phyloP scores from a whole-genome alignment of 306 rosid genomes.

The Albizia julibrissin region DNA sequence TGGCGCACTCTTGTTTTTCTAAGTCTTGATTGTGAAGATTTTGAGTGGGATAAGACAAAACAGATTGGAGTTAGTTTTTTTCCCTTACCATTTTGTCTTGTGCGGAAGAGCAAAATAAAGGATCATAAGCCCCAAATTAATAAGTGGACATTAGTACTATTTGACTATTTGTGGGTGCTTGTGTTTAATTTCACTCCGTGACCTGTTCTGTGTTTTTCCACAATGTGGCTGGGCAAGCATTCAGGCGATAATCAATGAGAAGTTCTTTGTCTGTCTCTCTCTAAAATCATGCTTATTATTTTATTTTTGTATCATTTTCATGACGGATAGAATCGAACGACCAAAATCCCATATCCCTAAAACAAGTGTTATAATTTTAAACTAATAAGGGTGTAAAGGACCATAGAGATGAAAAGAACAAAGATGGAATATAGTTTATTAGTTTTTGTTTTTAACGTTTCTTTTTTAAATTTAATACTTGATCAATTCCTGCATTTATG shows the following conservation, averaged over 20 bases:
- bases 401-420: too few relatives aligned
- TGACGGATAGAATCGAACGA: neutral
- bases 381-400: too few relatives aligned
- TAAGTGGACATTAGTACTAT: neutral
- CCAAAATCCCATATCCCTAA: too few relatives aligned
- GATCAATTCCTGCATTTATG: too few relatives aligned
- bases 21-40: neutral
- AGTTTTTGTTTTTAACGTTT: too few relatives aligned
- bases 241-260: neutral
- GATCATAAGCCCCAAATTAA: neutral
- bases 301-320: too few relatives aligned
- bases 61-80: neutral
- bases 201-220: neutral
- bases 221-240: neutral
- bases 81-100: neutral
- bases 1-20: conserved; percentile 19
- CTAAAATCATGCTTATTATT: neutral
- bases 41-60: neutral
- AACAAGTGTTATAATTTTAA: too few relatives aligned
- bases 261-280: neutral
- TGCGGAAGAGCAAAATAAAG: neutral
- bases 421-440: too few relatives aligned
- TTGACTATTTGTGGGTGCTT: too few relatives aligned
- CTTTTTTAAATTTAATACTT: too few relatives aligned
- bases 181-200: neutral